Evolutionary conservation across 148 eudicot genomes (phyloP).

Genomic region (Cornus kousa): DNA sequence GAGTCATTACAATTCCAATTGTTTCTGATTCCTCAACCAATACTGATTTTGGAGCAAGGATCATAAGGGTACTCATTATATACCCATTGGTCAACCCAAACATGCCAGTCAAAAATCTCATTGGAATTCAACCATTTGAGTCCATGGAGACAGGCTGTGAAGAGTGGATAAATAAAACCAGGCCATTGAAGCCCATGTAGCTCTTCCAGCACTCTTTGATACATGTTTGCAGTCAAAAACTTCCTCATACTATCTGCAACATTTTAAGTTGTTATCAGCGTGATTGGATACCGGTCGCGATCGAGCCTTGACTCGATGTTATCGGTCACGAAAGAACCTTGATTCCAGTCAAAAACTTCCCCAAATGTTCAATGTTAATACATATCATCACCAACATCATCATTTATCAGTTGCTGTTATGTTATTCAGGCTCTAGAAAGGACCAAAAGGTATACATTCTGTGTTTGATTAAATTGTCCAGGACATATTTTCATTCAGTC

Average conservation of each 20-base stretch:
- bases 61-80: constrained; percentile 1
- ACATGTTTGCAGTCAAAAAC: constrained; percentile 13
- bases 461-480: neutral
- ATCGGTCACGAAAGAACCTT: constrained; percentile 5
- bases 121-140: neutral
- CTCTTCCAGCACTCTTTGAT: neutral
- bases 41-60: constrained; percentile 11
- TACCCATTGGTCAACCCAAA: constrained; percentile 5
- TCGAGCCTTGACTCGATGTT: constrained; percentile 9
- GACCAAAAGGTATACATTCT: no score
- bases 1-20: constrained; percentile 2
- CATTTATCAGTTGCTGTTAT: no score
- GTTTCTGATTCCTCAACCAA: neutral
- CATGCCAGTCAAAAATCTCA: constrained; percentile 1
- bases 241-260: constrained; percentile 16
- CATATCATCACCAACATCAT: no score
- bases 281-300: constrained; percentile 24
- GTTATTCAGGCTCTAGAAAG: no score
- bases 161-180: constrained; percentile 9
- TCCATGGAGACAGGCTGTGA: constrained; percentile 7
- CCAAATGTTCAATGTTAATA: no score
- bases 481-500: neutral
- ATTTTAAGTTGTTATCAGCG: constrained; percentile 19
- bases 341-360: constrained; percentile 4
- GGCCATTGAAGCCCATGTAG: neutral